Base-by-base conservation (phyloP, 129 eudicot genomes). In the Arctium lappa region DNA sequence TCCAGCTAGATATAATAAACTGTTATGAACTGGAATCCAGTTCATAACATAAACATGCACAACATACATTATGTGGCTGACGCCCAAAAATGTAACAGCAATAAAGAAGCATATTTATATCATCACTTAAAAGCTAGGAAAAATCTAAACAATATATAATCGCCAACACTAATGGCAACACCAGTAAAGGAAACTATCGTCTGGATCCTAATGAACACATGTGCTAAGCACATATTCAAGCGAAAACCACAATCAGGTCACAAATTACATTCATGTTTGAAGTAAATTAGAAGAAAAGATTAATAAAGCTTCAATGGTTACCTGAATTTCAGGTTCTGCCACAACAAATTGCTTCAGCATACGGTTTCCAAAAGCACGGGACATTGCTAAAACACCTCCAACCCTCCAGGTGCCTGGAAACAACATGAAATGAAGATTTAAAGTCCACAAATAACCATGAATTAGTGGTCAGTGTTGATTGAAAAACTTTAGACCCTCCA, bases 271-370 rank as follows among this genome's bases (percentile, higher is more conserved):
- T 16, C 73, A 29, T 3, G 15, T 1, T 13, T 16, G 15, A 62
- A 40, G 38, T 66, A 29, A 13, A 65, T 39, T 11, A 65, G 39
- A 65, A 39, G 29, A 66, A 30, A 78, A 29, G 29, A 65, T 32
- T 5, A 39, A 30, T 42, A 40, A 69, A 34, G 76, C 27, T 69
- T 56, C 68, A 50, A 46, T 48, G 32, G 48, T 6, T 81, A 93
- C 97, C 97, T 93, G 96, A 73, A 93, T 93, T 91, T 93, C 97
- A 81, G 97, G 97, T 79, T 93, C 97, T 40, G 96, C 96, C 82
- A 91, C 94, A 72, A 91, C 95, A 86, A 78, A 91, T 75, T 93
- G 97, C 84, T 93, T 93, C 76, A 94, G 91, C 98, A 91, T 91
- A 80, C 98, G 97, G 75, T 94, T 91, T 16, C 97, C 98, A 86